Evolutionary conservation across 352 stramenopile genomes (phyloP), one percentile per base, ranked within the genome.

Genomic region (Labyrinthula sp.): DNA sequence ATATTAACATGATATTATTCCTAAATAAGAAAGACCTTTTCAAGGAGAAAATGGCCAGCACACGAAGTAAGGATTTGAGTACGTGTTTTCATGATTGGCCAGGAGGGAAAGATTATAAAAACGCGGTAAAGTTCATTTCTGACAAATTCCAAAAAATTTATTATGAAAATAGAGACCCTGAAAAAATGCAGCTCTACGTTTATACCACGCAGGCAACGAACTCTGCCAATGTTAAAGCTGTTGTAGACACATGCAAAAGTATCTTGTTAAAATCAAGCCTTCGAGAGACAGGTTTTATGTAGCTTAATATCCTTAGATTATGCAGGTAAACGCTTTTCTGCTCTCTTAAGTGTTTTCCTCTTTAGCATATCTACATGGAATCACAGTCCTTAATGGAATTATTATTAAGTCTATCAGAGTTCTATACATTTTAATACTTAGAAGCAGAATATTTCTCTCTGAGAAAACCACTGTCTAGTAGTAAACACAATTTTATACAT

Each of bases 1-100:
- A 68, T 5, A 73, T 61, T 5, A 65, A 63, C 25, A 75, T 75
- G 45, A 76, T 75, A 22, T 47, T 75, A 5, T 77, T 75, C 47
- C 50, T 75, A 1, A 75, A 75, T 48, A 75, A 75, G 41, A 47
- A 57, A 26, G 66, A 74, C 24, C 50, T 75, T 5, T 74, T 74
- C 45, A 46, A 55, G 25, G 57, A 71, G 15, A 75, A 75, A 43
- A 58, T 69, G 23, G n/a, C n/a, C n/a, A n/a, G n/a, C n/a, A n/a
- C n/a, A n/a, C 27, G 38, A 15, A 28, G n/a, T 1, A 43, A 61
- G 10, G 23, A 56, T 20, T 65, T 67, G 17, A 39, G 10, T 0
- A 37, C 47, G 3, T 48, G 29, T 18, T 62, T 62, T 38, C 36
- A 38, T 9, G 56, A 62, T 14, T 62, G 57, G 24, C 45, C 15